Evolutionary conservation across 306 rosid species (phyloP), one percentile per base, ranked within the genome.

Genomic region (Trichosanthes cucumerina): DNA sequence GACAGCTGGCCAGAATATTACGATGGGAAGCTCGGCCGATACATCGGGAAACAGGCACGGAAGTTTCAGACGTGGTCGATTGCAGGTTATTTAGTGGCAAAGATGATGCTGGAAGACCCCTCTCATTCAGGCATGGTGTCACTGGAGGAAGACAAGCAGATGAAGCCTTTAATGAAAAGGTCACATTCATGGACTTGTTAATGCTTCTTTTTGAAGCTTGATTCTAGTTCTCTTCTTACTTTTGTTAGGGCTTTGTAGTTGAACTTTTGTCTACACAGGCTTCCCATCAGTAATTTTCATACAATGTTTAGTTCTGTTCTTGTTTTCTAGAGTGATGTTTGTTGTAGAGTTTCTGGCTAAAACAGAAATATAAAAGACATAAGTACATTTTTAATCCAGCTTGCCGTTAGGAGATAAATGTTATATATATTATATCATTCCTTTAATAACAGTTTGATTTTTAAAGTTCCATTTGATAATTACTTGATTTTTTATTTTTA

Each of bases 1-100:
- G 97, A 92, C 78, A 86, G 13, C 66, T 90, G 93, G 97, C 97
- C 97, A 0, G 96, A 92, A 79, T 90, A 92, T 70, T 90, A 86
- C 49, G 97, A 92, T 38, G 97, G 96, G 46, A 92, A 84, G 16
- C 58, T 15, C 5, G 97, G 97, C 4, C 81, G 95, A 69, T 92
- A 80, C 41, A 33, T 92, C 18, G 97, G 97, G 78, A 92, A 92
- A 84, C 95, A 92, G 81, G 88, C 95, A 9, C 89, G 95, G 7
- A 92, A 86, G 85, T 85, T 7, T 76, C 97, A 92, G 52, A 92
- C 97, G 7, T 92, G 96, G 93, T 92, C 96, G 39, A 69, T 90
- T 80, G 91, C 96, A 21, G 91, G 93, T 62, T 90, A 92, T 84
- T 78, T 92, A 86, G 88, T 84, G 52, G 96, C 97, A 14, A 92